Evolutionary conservation across 225 moss, liverwort and hornwort genomes (phyloP), one percentile per base, ranked within the genome.

Genomic region (Bryum argenteum): DNA sequence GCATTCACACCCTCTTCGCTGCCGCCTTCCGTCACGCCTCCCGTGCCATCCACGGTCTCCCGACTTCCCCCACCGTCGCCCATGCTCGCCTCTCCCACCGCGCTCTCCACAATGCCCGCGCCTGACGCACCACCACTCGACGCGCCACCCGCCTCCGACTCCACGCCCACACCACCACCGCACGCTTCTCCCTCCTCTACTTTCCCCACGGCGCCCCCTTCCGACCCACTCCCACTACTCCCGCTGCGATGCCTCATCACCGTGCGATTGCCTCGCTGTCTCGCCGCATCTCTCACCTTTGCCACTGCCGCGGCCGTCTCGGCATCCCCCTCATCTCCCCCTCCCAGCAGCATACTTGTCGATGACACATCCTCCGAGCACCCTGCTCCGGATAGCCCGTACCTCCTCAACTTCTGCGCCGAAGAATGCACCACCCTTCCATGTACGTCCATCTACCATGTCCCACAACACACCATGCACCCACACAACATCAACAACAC

Each of bases 201-300:
- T 45, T 8, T 71, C 70, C 8, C 11, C 1, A 23, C 65, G 55
- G 64, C 54, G 52, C 67, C 48, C 20, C 18, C 18, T 15, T n/a
- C 66, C 12, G 47, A 19, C 24, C 45, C 72, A 2, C 39, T 41
- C 22, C 60, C 69, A 17, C 76, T 43, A 48, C 58, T 75, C 15
- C 11, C 65, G 15, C 23, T 63, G 22, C 18, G 74, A 28, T 76
- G 73, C 67, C 92, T 89, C 79, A 71, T 73, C 67, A 77, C 67
- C 24, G 77, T 74, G 14, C 89, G 76, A 71, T 95, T 88, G 19
- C 89, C 89, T 69, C 95, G 91, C 78, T 81, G 78, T 58, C 82
- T 83, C 0, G 80, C 89, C 60, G 82, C 92, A 83, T 82, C 90
- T 6, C 90, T 83, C 62, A 86, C 88, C 69, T 81, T 92, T 22